Percentiles rank a stretch among this genome's conserved stretches.
Conservation (phyloP, 2,329 filamentous ascomycete genomes). For the Sordariomycetes sp. region DNA sequence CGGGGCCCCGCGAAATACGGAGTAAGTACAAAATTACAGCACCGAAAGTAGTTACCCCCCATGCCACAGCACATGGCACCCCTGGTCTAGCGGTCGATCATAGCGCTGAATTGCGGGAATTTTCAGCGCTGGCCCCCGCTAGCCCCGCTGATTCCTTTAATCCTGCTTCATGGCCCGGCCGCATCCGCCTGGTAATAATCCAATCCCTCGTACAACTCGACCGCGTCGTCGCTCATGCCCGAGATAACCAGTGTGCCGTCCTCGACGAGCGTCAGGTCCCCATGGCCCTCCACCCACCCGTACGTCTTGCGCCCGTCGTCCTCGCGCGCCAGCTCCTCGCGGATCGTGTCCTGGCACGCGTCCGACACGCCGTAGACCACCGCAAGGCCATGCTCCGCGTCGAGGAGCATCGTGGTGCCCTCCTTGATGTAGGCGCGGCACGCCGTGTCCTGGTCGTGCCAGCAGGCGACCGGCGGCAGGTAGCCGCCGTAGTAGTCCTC, state of each 20-base stretch:
- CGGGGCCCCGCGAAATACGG: background rate
- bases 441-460: conserved; percentile 13
- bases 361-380: conserved; percentile 12
- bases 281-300: conserved; percentile 12
- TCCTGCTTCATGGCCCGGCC: background rate
- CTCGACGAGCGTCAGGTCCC: conserved; percentile 10
- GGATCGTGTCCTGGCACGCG: conserved; percentile 11
- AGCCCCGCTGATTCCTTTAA: background rate
- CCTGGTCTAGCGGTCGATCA: background rate
- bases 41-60: no score
- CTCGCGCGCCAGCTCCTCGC: conserved; percentile 12
- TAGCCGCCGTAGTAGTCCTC: conserved; percentile 11
- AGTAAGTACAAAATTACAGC: no score
- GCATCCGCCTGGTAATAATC: background rate
- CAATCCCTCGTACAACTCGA: conserved; percentile 6
- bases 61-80: background rate
- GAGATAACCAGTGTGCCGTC: conserved; percentile 13
- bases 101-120: no score
- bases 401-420: conserved; percentile 11
- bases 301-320: conserved; percentile 13
- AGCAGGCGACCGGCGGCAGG: conserved; percentile 15
- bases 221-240: conserved; percentile 10
- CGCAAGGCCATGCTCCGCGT: conserved; percentile 9
- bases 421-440: conserved; percentile 10
- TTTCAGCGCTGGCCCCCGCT: background rate